Base-by-base conservation (phyloP, 352 stramenopile species). In the Thraustochytrium sp. region DNA sequence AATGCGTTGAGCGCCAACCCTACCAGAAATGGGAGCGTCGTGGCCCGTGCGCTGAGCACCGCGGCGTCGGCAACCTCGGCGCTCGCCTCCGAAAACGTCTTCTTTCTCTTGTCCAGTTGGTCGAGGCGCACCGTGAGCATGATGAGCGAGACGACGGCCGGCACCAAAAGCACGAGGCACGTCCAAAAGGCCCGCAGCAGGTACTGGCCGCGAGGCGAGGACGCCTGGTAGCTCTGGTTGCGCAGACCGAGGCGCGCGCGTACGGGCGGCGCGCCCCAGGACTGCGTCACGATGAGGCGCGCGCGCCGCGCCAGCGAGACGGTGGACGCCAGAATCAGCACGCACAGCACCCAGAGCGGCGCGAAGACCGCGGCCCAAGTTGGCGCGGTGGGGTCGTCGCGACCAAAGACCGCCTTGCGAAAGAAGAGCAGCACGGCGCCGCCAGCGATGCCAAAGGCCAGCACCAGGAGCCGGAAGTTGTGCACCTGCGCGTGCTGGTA, bases 401-500 rank as follows among this genome's bases (percentile, higher is more conserved):
- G 34, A 23, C 37, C 65, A 54, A 77, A 77, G 37, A 63, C 29
- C n/a, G 37, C 16, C 26, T 80, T 80, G 2, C 31, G 29, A 34
- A 80, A 80, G 3, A 80, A 72, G 16, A 80, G 38, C 36, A 72
- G 53, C 44, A 80, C 9, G 34, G 31, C 21, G n/a, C 46, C 23
- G 23, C 11, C 44, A 1, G 13, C 34, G 68, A 80, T 38, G 9
- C 5, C 34, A 26, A 80, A 38, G 13, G 53, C 31, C 13, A 72
- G 11, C 13, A 72, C 9, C 18, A 80, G 68, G 23, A 80, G 37
- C 21, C 68, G 34, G 29, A 80, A 80, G 42, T 80, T 80, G 31
- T 80, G 68, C 23, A 72, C 18, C 38, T 80, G 68, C 37, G 68
- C 68, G 68, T 65, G 23, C 53, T 48, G 23, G 31, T 80, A 80